These are phyloP conservation scores for Scheffersomyces cryptocercus DNA, from an alignment of 1,139 yeast species.

Conservation along the genomic window DNA sequence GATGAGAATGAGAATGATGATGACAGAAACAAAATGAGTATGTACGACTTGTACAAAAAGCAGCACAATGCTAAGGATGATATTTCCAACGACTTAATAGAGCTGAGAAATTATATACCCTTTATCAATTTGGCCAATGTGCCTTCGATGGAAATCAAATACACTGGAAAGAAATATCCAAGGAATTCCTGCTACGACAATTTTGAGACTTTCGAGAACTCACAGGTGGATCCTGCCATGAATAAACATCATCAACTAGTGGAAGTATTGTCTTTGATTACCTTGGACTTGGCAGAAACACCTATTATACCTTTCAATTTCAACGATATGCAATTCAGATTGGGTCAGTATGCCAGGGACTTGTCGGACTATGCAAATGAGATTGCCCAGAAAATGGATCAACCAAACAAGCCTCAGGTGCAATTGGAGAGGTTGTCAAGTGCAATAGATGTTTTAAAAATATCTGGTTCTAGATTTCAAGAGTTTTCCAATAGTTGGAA, in stretches of 20 bases:
- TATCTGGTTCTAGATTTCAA: slow-evolving; percentile 27
- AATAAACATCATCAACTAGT: slow-evolving; percentile 58
- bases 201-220: slow-evolving; percentile 52
- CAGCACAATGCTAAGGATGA: slow-evolving; percentile 27
- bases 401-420: slow-evolving; percentile 18
- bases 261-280: slow-evolving; percentile 54
- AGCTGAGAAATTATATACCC: slow-evolving; percentile 68
- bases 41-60: slow-evolving; percentile 30
- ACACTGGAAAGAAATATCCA: slow-evolving; percentile 50
- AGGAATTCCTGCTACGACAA: slow-evolving; percentile 67
- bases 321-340: slow-evolving; percentile 43
- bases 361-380: slow-evolving; percentile 44
- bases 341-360: slow-evolving; percentile 50
- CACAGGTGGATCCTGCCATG: slow-evolving; percentile 57
- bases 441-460: slow-evolving; percentile 24
- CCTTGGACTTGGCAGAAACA: slow-evolving; percentile 62
- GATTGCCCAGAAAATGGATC: slow-evolving; percentile 15
- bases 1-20: slow-evolving; percentile 6
- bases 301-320: slow-evolving; percentile 78
- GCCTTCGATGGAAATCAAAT: slow-evolving; percentile 65
- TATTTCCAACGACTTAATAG: slow-evolving; percentile 44
- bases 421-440: slow-evolving; percentile 27
- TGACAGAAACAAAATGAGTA: slow-evolving; percentile 10
- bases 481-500: slow-evolving; percentile 60
- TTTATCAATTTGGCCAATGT: slow-evolving; percentile 64